A percentile compares a stretch with the other conserved stretches of the same genome.
Conservation (phyloP, 2,329 filamentous ascomycete species). For the Cercospora sojina region DNA sequence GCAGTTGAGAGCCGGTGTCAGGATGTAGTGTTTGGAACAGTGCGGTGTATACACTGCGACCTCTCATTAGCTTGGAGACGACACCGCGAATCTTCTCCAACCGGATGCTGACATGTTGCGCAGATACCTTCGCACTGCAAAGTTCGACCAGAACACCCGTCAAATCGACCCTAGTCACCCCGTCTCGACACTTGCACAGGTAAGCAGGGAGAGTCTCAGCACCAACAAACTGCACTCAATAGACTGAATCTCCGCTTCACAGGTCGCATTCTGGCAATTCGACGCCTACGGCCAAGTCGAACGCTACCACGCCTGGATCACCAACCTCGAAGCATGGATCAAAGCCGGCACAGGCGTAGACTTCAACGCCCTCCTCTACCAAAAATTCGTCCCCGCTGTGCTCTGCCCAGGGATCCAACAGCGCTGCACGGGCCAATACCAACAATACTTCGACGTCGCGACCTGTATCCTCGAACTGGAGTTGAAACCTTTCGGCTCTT, state of each 20-base stretch:
- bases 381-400: conserved; percentile 35
- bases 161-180: conserved; percentile 14
- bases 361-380: conserved; percentile 33
- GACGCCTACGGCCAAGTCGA: conserved; percentile 45
- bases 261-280: conserved; percentile 50
- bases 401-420: conserved; percentile 41
- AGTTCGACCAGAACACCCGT: conserved; percentile 14
- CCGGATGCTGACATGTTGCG: neutral
- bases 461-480: conserved; percentile 39
- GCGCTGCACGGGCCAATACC: conserved; percentile 41
- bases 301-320: conserved; percentile 48
- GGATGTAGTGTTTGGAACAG: accelerated
- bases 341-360: conserved; percentile 30
- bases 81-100: neutral
- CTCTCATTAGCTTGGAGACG: neutral
- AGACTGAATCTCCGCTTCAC: neutral
- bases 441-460: conserved; percentile 37
- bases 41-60: too few relatives aligned
- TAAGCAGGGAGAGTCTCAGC: too few relatives aligned
- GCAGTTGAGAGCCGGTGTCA: neutral
- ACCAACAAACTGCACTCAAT: too few relatives aligned
- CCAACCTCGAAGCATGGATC: conserved; percentile 44
- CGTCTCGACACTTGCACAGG: conserved; percentile 22
- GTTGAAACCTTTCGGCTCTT: conserved; percentile 42
- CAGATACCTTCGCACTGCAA: conserved; percentile 21